phyloP scores from a whole-genome alignment of 2,329 filamentous ascomycete species.

The Leptographium radiaticola region DNA sequence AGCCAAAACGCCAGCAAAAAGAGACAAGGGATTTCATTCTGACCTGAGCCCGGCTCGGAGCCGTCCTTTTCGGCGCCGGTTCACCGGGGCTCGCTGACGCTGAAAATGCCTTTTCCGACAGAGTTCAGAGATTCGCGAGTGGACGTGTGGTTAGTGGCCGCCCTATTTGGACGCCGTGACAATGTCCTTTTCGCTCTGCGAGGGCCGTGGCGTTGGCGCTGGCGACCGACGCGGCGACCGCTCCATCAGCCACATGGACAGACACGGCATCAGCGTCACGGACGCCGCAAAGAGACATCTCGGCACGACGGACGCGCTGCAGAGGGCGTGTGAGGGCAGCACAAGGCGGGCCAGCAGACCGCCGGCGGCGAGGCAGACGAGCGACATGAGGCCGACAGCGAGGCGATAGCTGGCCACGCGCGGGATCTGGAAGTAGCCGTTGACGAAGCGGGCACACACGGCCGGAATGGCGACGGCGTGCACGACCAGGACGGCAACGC shows the following conservation, averaged over 20 bases:
- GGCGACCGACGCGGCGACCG: not conserved
- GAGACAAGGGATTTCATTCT: no score
- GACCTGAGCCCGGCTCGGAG: no score
- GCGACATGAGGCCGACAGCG: slow-evolving; percentile 16
- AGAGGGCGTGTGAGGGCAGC: not conserved
- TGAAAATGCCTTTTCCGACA: no score
- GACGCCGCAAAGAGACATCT: not conserved
- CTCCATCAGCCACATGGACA: slow-evolving; percentile 8
- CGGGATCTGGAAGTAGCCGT: slow-evolving; percentile 17
- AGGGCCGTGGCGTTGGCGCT: no score
- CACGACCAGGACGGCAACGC: not conserved
- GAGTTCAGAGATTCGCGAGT: no score
- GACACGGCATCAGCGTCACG: slow-evolving; percentile 3
- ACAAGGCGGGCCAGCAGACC: not conserved
- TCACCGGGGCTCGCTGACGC: no score
- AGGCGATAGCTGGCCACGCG: slow-evolving; percentile 16
- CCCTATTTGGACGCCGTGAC: no score
- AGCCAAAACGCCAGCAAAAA: no score
- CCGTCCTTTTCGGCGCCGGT: no score
- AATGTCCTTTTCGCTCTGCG: no score
- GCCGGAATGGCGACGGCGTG: not conserved
- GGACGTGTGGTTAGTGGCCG: no score
- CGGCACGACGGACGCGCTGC: not conserved
- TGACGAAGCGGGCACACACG: slow-evolving; percentile 14
- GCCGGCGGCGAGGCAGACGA: slow-evolving; percentile 11